Conservation (phyloP, 1,284 basidiomycete genomes). For the Pascua guehoae region DNA sequence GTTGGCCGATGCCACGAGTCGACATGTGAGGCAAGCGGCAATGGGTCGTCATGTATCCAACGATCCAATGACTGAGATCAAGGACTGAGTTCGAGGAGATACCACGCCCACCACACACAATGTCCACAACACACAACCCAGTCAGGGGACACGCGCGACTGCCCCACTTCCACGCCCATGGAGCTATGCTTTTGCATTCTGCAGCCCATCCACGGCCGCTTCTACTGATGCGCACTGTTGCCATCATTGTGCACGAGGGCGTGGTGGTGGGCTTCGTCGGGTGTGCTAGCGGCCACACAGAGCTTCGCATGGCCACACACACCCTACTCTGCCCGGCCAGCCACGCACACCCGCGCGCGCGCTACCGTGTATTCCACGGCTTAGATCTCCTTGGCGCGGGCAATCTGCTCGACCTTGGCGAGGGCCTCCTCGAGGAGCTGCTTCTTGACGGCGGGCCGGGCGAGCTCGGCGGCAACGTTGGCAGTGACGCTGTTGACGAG, state of each 20-base stretch:
- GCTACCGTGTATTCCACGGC: not conserved
- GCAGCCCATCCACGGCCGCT: not conserved
- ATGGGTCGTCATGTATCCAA: too few species aligned
- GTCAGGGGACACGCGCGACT: not conserved
- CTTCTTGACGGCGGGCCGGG: slow-evolving; percentile 89
- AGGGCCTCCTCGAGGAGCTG: slow-evolving; percentile 83
- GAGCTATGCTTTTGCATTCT: slow-evolving; percentile 11
- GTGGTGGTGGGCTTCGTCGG: not conserved
- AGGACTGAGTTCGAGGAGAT: not conserved
- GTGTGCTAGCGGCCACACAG: not conserved
- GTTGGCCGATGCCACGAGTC: too few species aligned
- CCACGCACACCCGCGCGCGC: not conserved
- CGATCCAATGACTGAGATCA: too few species aligned
- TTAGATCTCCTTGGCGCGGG: slow-evolving; percentile 68
- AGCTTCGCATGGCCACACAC: not conserved
- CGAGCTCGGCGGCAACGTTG: slow-evolving; percentile 75
- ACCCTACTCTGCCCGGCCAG: too few species aligned
- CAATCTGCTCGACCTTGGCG: slow-evolving; percentile 79
- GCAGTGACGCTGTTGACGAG: slow-evolving; percentile 82
- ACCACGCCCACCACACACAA: not conserved
- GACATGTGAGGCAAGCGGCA: too few species aligned
- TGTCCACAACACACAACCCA: not conserved
- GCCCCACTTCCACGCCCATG: not conserved
- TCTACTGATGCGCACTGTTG: not conserved
- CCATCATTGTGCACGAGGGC: too few species aligned